Evolutionary conservation across 2,329 filamentous ascomycete species (phyloP), one percentile per base, ranked within the genome.

Genomic region (Pseudogymnoascus sp.): DNA sequence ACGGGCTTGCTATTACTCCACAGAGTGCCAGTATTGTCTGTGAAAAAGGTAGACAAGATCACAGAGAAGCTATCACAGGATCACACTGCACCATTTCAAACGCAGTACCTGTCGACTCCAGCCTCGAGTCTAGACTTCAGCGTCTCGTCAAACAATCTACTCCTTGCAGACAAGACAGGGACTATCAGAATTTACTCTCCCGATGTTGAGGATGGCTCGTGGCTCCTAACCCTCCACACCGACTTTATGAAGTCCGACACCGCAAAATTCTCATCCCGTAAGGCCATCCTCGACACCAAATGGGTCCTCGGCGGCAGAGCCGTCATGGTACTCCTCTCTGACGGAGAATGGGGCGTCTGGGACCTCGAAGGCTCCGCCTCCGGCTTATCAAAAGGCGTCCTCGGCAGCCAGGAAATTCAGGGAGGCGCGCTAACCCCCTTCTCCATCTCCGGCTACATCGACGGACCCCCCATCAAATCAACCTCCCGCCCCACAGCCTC

Each of bases 291-390:
- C 13, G 84, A 84, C 60, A 83, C 85, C 0, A 79, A 81, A 4
- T 88, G 86, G 86, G 80, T 87, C 59, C 77, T 80, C 1, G 80
- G 82, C 64, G 86, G 86, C 9, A 79, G 82, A 57, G 85, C 85
- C 4, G 76, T 88, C 28, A 74, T 88, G 42, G 78, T 79, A 0
- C 76, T 88, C 2, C 75, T 87, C 3, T 81, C 82, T 0, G 86
- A 88, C 68, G 86, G 85, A 6, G 84, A 85, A 71, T 88, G 86
- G 86, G 86, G 84, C 13, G 82, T 88, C 35, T 88, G 85, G 85
- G 85, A 88, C 68, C 78, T 88, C 50, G 83, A 87, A 66, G 83
- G 84, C 7, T 78, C 78, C 31, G 81, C 81, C 40, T 82, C 83
- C 72, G 78, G 36, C 72, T 78, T 59, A 72, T 78, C 64, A 71